Evolutionary conservation across 2,329 filamentous ascomycete genomes (phyloP).

Genomic region (Didymella sp.): DNA sequence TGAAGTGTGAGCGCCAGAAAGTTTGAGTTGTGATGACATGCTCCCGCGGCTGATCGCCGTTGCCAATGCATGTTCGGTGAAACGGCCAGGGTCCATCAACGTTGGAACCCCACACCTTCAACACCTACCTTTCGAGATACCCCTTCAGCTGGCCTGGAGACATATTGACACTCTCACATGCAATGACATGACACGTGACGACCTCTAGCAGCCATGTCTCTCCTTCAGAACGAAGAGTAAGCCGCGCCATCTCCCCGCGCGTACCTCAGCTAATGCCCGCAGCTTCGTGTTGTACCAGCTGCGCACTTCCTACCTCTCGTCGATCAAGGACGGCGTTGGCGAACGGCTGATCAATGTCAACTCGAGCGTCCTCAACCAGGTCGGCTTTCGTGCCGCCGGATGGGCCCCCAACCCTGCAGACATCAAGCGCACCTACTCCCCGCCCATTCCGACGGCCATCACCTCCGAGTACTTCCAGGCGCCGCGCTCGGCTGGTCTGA

Average conservation of each 20-base stretch:
- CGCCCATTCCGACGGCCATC: conserved; percentile 82
- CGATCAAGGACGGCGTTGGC: conserved; percentile 82
- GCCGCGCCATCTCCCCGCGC: conserved; percentile 16
- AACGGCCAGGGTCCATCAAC: conserved; percentile 15
- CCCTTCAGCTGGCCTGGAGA: conserved; percentile 46
- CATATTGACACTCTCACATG: not conserved
- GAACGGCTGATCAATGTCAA: conserved; percentile 84
- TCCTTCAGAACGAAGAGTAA: conserved; percentile 56
- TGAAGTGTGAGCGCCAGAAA: not conserved
- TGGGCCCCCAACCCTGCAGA: conserved; percentile 78
- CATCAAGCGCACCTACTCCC: conserved; percentile 83
- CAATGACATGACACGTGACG: conserved; percentile 27
- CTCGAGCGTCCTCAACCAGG: conserved; percentile 78
- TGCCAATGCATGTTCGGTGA: not conserved
- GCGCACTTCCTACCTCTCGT: conserved; percentile 78
- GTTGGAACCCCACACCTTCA: conserved; percentile 23
- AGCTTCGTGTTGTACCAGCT: conserved; percentile 85
- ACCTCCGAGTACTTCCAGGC: conserved; percentile 86
- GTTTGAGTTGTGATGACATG: not conserved
- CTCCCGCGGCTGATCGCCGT: conserved; percentile 25
- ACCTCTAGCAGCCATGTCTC: conserved; percentile 47
- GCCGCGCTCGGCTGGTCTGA: conserved; percentile 64
- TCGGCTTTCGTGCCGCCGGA: conserved; percentile 81
- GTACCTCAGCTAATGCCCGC: conserved; percentile 29
- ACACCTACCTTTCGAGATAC: conserved; percentile 6